A percentile compares a stretch with the other conserved stretches of the same genome.
Evolutionary conservation across 129 eudicot species (phyloP).

Genomic region (Flaveria sonorensis): DNA sequence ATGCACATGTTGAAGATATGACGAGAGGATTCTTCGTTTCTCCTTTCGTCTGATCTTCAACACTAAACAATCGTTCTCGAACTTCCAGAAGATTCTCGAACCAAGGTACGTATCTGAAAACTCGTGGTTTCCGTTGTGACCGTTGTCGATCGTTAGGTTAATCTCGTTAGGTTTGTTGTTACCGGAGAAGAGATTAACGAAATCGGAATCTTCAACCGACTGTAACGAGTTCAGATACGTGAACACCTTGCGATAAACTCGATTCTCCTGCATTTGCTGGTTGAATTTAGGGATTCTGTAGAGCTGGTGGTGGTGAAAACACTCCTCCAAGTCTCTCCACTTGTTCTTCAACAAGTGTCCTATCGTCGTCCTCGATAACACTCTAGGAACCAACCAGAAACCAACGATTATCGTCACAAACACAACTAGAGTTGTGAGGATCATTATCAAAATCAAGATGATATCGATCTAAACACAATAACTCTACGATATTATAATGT

Average conservation of each 20-base stretch:
- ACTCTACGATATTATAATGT: too few relatives aligned
- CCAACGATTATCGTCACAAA: slow-evolving; percentile 18
- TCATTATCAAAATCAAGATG: slow-evolving; percentile 26
- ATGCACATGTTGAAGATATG: slow-evolving; percentile 82
- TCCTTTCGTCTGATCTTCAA: slow-evolving; percentile 66
- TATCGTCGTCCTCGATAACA: slow-evolving; percentile 41
- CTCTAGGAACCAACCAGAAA: slow-evolving; percentile 38
- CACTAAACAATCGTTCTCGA: slow-evolving; percentile 48
- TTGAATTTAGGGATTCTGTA: slow-evolving; percentile 89
- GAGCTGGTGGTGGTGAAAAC: slow-evolving; percentile 61
- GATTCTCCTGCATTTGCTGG: slow-evolving; percentile 79
- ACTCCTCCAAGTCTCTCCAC: slow-evolving; percentile 52
- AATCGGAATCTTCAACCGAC: slow-evolving; percentile 68
- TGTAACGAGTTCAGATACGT: slow-evolving; percentile 71
- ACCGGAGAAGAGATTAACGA: slow-evolving; percentile 65
- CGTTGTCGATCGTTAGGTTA: slow-evolving; percentile 54
- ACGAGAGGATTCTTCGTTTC: slow-evolving; percentile 60
- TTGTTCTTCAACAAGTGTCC: slow-evolving; percentile 41
- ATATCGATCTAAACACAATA: neutral
- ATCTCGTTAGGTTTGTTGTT: slow-evolving; percentile 59
- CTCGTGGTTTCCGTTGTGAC: slow-evolving; percentile 40
- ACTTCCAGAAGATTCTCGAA: slow-evolving; percentile 63
- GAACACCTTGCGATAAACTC: slow-evolving; percentile 56
- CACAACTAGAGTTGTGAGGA: slow-evolving; percentile 29
- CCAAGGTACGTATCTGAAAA: slow-evolving; percentile 65